These are phyloP conservation scores for Spathaspora gorwiae DNA, from an alignment of 805 yeast species.

Conservation along the genomic window DNA sequence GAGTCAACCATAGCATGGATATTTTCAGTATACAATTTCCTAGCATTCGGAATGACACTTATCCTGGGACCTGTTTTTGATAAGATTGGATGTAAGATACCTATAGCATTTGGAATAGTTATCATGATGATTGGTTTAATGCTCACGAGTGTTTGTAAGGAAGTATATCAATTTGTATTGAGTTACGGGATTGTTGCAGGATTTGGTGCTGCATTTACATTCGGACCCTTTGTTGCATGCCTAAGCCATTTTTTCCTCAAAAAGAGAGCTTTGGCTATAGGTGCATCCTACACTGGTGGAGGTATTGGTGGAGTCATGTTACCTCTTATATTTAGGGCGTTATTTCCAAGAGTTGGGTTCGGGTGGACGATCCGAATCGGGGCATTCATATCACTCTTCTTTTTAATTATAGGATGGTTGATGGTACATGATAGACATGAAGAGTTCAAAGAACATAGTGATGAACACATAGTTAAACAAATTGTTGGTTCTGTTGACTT, in stretches of 20 bases:
- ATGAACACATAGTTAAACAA: constrained; percentile 9
- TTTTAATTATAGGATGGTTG: constrained; percentile 12
- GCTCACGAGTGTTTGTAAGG: constrained; percentile 15
- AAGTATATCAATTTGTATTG: constrained; percentile 22
- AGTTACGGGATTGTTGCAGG: constrained; percentile 22
- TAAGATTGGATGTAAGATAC: constrained; percentile 18
- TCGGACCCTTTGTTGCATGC: constrained; percentile 20
- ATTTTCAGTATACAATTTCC: constrained; percentile 22
- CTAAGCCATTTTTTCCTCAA: constrained; percentile 20
- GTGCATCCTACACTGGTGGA: constrained; percentile 26
- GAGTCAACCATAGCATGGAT: constrained; percentile 24
- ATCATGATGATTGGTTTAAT: constrained; percentile 17
- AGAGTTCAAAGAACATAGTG: constrained; percentile 7
- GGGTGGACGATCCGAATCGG: constrained; percentile 27
- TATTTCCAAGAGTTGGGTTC: constrained; percentile 25
- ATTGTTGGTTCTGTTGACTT: constrained; percentile 20
- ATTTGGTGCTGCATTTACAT: constrained; percentile 20
- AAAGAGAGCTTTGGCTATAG: constrained; percentile 23
- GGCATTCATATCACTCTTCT: constrained; percentile 16
- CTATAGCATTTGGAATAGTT: constrained; percentile 16
- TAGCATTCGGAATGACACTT: constrained; percentile 20
- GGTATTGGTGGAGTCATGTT: constrained; percentile 27
- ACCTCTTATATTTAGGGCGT: constrained; percentile 22
- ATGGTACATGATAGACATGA: constrained; percentile 17
- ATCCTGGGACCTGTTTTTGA: constrained; percentile 25